A percentile compares a stretch with the other conserved stretches of the same genome.
phyloP scores from a whole-genome alignment of 1,139 yeast genomes.

The Tardiomyces digboiensis region DNA sequence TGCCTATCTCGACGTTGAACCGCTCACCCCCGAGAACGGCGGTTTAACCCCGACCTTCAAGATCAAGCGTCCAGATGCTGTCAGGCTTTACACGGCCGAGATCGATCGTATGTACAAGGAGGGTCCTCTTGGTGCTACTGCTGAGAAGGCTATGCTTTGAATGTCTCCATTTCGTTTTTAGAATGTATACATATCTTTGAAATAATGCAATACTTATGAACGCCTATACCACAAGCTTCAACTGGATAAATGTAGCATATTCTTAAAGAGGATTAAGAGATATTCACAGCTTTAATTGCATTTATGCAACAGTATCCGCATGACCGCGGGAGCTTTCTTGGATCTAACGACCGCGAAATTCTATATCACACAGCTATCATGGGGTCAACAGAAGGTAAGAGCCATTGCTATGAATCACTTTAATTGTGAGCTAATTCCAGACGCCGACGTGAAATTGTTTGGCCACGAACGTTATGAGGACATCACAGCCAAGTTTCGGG shows the following conservation, averaged over 20 bases:
- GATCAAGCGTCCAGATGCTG: constrained; percentile 54
- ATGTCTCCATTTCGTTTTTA: not conserved
- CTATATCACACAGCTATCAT: too few species aligned
- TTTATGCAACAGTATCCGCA: too few species aligned
- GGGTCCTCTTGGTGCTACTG: constrained; percentile 29
- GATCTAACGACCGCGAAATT: too few species aligned
- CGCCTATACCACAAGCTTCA: too few species aligned
- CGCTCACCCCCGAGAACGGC: constrained; percentile 53
- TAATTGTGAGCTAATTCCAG: not conserved
- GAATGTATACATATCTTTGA: not conserved
- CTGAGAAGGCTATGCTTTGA: not conserved
- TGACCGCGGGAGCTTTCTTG: too few species aligned
- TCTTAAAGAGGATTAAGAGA: too few species aligned
- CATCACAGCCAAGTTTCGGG: constrained; percentile 3
- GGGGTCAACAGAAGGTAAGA: not conserved
- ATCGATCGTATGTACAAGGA: constrained; percentile 51
- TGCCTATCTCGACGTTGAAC: constrained; percentile 49
- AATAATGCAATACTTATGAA: too few species aligned
- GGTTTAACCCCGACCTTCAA: constrained; percentile 71
- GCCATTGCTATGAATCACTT: not conserved
- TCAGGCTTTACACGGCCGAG: constrained; percentile 38
- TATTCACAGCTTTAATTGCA: too few species aligned
- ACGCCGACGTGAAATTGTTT: constrained; percentile 7
- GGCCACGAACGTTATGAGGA: constrained; percentile 17
- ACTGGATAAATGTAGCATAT: too few species aligned